Percentiles rank a stretch among this genome's conserved stretches.
Evolutionary conservation across 1,284 basidiomycete genomes (phyloP).

Genomic region (Afroboletus lepidellus): DNA sequence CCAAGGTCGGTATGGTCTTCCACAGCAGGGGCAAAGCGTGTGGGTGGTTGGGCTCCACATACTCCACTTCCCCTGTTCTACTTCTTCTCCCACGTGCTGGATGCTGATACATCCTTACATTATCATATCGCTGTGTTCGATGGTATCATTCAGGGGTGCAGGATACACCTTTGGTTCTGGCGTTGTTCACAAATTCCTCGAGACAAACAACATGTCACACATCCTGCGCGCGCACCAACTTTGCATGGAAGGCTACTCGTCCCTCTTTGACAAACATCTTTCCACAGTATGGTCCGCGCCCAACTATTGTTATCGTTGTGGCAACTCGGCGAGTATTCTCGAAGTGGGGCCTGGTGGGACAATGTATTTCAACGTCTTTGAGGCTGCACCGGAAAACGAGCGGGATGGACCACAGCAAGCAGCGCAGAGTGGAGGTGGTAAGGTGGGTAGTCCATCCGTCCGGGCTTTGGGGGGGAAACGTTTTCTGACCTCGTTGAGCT

Average conservation of each 20-base stretch:
- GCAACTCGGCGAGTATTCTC: constrained; percentile 94
- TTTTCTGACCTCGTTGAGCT: constrained; percentile 6
- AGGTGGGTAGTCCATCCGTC: constrained; percentile 41
- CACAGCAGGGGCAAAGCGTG: constrained; percentile 11
- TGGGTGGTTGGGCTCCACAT: constrained; percentile 17
- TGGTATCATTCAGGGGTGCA: constrained; percentile 67
- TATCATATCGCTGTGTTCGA: neutral
- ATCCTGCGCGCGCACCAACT: constrained; percentile 98
- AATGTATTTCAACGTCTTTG: constrained; percentile 97
- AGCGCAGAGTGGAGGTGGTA: constrained; percentile 64
- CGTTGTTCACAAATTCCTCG: constrained; percentile 97
- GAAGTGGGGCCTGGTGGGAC: constrained; percentile 90
- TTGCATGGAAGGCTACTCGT: constrained; percentile 98
- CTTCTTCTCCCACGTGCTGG: constrained; percentile 3
- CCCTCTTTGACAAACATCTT: constrained; percentile 91
- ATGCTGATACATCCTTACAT: constrained; percentile 4
- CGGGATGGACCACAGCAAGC: constrained; percentile 79
- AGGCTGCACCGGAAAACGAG: constrained; percentile 98
- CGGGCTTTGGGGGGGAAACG: neutral
- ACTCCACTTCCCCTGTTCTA: constrained; percentile 4
- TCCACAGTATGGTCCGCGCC: constrained; percentile 99
- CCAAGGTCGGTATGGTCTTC: constrained; percentile 66
- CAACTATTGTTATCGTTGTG: constrained; percentile 98
- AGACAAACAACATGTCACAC: constrained; percentile 94
- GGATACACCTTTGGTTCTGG: constrained; percentile 99